These are phyloP conservation scores for Chamaecrista fasciculata DNA, from an alignment of 306 rosid genomes.

Conservation along the genomic window DNA sequence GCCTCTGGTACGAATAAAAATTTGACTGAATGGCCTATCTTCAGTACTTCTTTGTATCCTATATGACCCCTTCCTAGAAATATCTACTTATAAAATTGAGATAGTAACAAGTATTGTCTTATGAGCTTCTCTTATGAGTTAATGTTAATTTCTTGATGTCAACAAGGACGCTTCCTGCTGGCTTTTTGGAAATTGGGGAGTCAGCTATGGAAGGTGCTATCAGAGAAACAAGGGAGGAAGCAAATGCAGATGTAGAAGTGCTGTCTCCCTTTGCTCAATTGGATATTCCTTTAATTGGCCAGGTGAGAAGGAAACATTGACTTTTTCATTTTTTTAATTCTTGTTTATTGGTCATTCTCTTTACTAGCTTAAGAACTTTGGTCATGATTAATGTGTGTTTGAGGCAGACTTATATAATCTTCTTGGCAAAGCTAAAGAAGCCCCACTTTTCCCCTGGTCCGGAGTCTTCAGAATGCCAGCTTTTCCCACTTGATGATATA, in stretches of 20 bases:
- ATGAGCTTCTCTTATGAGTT: constrained; percentile 27
- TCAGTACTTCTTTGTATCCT: constrained; percentile 22
- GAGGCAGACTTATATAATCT: constrained; percentile 80
- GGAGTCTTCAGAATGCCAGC: constrained; percentile 82
- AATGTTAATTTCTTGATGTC: constrained; percentile 35
- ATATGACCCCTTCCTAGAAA: constrained; percentile 2
- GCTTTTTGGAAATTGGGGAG: constrained; percentile 94
- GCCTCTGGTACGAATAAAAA: constrained; percentile 74
- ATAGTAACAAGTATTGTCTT: constrained; percentile 17
- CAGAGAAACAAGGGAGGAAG: constrained; percentile 97
- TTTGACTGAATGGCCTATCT: constrained; percentile 9
- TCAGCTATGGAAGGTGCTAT: constrained; percentile 93
- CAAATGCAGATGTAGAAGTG: constrained; percentile 89
- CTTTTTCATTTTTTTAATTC: background rate
- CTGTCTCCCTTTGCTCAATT: constrained; percentile 88
- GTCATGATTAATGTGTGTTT: constrained; percentile 31
- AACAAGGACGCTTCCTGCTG: constrained; percentile 95
- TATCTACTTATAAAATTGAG: constrained; percentile 20
- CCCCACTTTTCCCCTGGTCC: constrained; percentile 95
- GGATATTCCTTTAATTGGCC: constrained; percentile 94
- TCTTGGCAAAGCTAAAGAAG: constrained; percentile 80
- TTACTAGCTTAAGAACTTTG: constrained; percentile 32
- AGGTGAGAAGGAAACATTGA: constrained; percentile 50
- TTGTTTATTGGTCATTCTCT: constrained; percentile 1
- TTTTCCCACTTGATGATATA: constrained; percentile 76